Evolutionary conservation across 176 grass and related monocot species (phyloP).

Genomic region (Musa itinerans): DNA sequence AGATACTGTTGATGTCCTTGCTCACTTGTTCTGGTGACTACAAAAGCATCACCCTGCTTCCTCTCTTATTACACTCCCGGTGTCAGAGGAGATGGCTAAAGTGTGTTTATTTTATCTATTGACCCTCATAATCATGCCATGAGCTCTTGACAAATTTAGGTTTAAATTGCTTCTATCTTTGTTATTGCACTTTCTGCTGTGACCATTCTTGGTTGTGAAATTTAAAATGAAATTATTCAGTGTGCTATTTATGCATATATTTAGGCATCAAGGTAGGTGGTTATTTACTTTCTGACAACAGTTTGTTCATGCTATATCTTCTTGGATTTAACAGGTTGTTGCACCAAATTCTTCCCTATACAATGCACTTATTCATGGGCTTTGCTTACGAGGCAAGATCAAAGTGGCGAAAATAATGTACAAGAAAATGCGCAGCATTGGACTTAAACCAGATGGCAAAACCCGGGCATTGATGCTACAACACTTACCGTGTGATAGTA

Average conservation of each 20-base stretch:
- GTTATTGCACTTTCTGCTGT: too few species aligned
- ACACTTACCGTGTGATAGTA: slow-evolving; percentile 22
- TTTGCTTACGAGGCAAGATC: slow-evolving; percentile 57
- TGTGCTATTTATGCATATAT: background rate
- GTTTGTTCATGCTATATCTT: background rate
- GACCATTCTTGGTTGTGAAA: background rate
- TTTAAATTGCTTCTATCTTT: too few species aligned
- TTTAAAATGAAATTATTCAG: background rate
- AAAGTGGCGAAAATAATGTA: slow-evolving; percentile 44
- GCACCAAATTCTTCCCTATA: slow-evolving; percentile 52
- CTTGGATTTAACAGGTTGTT: slow-evolving; percentile 31
- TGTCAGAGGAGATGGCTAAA: too few species aligned
- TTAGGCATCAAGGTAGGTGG: background rate
- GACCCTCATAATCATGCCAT: too few species aligned
- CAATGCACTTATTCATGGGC: slow-evolving; percentile 54
- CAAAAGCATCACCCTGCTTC: too few species aligned
- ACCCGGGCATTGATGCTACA: slow-evolving; percentile 69
- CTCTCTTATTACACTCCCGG: too few species aligned
- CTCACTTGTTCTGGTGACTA: too few species aligned
- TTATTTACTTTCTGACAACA: background rate
- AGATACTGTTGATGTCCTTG: background rate
- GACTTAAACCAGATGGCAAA: slow-evolving; percentile 55
- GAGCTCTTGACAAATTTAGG: too few species aligned
- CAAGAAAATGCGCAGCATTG: slow-evolving; percentile 49
- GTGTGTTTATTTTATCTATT: too few species aligned